Evolutionary conservation across 83 land plant genomes (phyloP), one percentile per base, ranked within the genome.

Genomic region (Thuja plicata): DNA sequence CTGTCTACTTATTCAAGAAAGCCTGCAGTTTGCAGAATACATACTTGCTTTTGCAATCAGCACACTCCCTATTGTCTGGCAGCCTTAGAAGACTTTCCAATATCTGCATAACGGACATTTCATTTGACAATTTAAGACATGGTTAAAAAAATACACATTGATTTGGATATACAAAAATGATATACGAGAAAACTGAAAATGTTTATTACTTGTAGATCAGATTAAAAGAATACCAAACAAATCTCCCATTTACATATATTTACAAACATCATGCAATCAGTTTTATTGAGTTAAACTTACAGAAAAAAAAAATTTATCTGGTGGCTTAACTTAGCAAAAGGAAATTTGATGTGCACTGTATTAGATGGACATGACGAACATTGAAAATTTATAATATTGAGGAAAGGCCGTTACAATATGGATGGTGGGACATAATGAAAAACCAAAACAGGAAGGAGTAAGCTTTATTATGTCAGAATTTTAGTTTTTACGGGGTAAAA

Each of bases 11-110:
- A 74, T 32, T 30, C 32, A 32, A 32, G 37, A 74, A 34, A 74
- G 24, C 8, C 30, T 62, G 73, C 73, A 66, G 35, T 34, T 76
- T 76, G 40, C 15, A 2, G 77, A 35, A 88, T 71, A 95, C 96
- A 77, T 93, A 97, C 99, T 94, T 97, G 96, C 92, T 79, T 89
- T 93, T 96, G 88, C 99, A 97, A 90, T 97, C 98, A 17, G 97
- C 98, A 90, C 99, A 97, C 86, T 96, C 98, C 89, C 94, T 92
- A 85, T 97, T 97, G 77, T 96, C 98, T 46, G 97, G 97, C 85
- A 95, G 92, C 90, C 93, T 97, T 89, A 96, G 92, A 73, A 97
- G 96, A 27, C 95, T 97, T 62, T 97, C 96, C 90, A 97, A 78
- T 40, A 97, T 92, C 99, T 97, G 94, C 87, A 89, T 0, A 1